A percentile compares a stretch with the other conserved stretches of the same genome.
phyloP scores from a whole-genome alignment of 495 filamentous ascomycete genomes.

The Daldinia caldariorum region DNA sequence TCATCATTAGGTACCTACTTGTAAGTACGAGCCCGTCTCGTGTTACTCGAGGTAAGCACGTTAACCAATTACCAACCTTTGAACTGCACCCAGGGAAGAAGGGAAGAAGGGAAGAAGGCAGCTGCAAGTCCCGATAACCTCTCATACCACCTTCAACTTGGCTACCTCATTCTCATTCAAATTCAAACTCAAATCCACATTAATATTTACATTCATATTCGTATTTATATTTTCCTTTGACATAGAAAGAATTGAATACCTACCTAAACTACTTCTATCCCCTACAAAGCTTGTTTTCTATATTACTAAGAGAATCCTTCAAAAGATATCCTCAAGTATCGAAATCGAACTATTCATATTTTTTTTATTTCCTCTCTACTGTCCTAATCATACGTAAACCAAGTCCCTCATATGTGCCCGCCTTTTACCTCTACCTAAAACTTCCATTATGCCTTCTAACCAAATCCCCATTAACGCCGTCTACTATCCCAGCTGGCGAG shows the following conservation, averaged over 20 bases:
- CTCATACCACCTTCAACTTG: not conserved
- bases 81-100: not conserved
- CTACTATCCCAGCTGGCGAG: constrained; percentile 84
- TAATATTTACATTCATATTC: not conserved
- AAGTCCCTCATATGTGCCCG: not conserved
- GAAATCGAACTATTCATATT: not conserved
- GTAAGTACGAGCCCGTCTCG: not conserved
- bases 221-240: not conserved
- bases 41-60: not conserved
- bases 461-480: constrained; percentile 55
- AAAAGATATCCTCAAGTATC: not conserved
- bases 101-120: not conserved
- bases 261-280: too few relatives aligned
- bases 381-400: not conserved
- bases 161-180: not conserved
- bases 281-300: not conserved
- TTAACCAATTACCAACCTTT: not conserved
- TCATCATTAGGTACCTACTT: not conserved
- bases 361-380: not conserved
- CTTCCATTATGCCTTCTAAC: constrained; percentile 19
- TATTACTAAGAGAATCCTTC: not conserved
- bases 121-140: not conserved
- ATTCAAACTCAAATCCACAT: not conserved
- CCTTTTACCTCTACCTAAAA: not conserved
- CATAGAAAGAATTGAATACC: not conserved